Base-by-base conservation (phyloP, 176 grass and related monocot genomes). In the Ensete glaucum region DNA sequence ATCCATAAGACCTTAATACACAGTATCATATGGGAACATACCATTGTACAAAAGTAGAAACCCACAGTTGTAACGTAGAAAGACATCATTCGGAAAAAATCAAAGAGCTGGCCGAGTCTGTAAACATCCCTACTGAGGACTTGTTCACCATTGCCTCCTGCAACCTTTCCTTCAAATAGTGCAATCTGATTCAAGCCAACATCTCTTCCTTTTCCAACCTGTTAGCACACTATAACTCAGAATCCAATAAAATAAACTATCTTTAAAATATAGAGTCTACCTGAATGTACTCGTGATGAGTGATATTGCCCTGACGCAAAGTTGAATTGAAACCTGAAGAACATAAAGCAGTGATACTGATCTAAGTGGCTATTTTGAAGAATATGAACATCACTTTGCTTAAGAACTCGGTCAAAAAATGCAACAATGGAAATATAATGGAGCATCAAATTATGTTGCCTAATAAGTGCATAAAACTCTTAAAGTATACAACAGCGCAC, bases 221-320 rank as follows among this genome's bases (percentile, higher is more conserved):
- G 70, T 71, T 82, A 52, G 27, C 54, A 60, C 11, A 17, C 14
- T 26, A 53, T 8, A 6, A 62, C 23, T 80, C 69, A 73, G 21
- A 52, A 63, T 16, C 20, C 29, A 12, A 43, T 25, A 5, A 15
- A 63, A 53, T 19, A 11, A 73, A 64, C 23, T 17, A 48, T 19
- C 9, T 53, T 53, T 0, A 64, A 29, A 62, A 80, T 52, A n/a
- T 52, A 84, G 54, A 81, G 64, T 23, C 78, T 54, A 96, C 93
- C 93, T 96, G 93, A 71, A 96, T 88, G 84, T 96, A 96, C 55
- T 96, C 93, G 81, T 96, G 93, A 79, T 96, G 93, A 77, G 93
- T 96, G 72, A 96, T 90, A 77, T 89, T 90, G 50, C 93, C 93
- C 78, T 86, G 81, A 50, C 93, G 87, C 62, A 96, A 81, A 70